Percentiles rank a stretch among this genome's conserved stretches.
These are phyloP conservation scores for Aristolochia californica DNA, from an alignment of 164 flowering plant genomes.

Conservation along the genomic window DNA sequence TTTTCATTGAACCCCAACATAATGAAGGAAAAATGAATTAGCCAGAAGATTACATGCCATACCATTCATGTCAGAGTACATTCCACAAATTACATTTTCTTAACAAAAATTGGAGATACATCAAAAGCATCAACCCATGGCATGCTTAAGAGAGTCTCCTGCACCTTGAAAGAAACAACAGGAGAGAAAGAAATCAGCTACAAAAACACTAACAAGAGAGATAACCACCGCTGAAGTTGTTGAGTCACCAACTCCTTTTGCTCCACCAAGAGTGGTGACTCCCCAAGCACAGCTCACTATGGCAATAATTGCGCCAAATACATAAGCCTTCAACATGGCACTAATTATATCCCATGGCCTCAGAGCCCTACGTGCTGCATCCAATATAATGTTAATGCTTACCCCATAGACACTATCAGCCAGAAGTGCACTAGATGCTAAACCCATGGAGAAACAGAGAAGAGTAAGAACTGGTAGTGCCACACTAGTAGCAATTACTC, in stretches of 20 bases:
- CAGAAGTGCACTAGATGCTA: conserved; percentile 83
- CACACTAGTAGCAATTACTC: conserved; percentile 76
- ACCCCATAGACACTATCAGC: conserved; percentile 78
- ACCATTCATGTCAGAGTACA: too few species aligned
- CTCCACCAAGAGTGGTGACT: conserved; percentile 83
- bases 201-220: conserved; percentile 80
- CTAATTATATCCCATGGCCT: conserved; percentile 81
- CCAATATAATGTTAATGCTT: conserved; percentile 74
- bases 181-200: conserved; percentile 84
- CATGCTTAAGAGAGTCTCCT: conserved; percentile 71
- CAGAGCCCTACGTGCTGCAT: conserved; percentile 74
- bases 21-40: too few species aligned
- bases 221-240: conserved; percentile 90
- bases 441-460: conserved; percentile 66
- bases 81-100: too few species aligned
- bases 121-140: conserved; percentile 21
- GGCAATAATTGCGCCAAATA: conserved; percentile 76
- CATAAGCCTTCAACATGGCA: conserved; percentile 84
- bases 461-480: conserved; percentile 72
- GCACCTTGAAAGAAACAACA: conserved; percentile 83
- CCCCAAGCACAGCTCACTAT: conserved; percentile 93
- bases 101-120: too few species aligned
- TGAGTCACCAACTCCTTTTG: conserved; percentile 92
- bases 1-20: too few species aligned
- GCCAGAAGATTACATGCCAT: too few species aligned